phyloP scores from a whole-genome alignment of 768 basidiomycete genomes.

The Psilocybe cyanescens region DNA sequence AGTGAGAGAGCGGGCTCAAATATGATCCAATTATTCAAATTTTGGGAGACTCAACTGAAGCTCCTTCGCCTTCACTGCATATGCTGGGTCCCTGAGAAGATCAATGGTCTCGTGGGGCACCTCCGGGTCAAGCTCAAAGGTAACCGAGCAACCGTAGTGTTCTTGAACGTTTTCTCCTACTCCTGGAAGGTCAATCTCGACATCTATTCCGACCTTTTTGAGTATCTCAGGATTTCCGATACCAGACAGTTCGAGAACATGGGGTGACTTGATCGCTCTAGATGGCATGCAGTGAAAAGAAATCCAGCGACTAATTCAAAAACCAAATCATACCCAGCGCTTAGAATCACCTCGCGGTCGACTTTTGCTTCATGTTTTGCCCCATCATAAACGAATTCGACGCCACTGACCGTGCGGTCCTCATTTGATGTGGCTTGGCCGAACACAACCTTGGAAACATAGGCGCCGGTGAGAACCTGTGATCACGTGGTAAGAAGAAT shows the following conservation, averaged over 20 bases:
- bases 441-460: constrained; percentile 1
- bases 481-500: background rate
- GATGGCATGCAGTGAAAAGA: background rate
- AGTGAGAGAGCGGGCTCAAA: background rate
- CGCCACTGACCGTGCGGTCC: background rate
- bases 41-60: constrained; percentile 17
- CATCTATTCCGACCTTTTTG: constrained; percentile 43
- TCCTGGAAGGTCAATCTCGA: constrained; percentile 53
- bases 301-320: background rate
- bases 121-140: constrained; percentile 15
- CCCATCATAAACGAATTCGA: background rate
- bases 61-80: constrained; percentile 37
- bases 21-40: background rate
- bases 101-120: constrained; percentile 38
- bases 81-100: constrained; percentile 42
- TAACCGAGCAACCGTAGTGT: constrained; percentile 8
- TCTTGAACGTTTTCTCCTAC: constrained; percentile 53
- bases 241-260: constrained; percentile 57
- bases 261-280: constrained; percentile 36
- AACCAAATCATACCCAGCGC: constrained; percentile 3
- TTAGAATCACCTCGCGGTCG: constrained; percentile 1
- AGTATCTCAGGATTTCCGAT: constrained; percentile 57
- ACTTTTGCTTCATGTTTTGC: background rate
- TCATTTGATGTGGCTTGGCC: background rate
- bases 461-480: constrained; percentile 6